phyloP scores from a whole-genome alignment of 441 rosid genomes.

The Euphorbia celastroides region DNA sequence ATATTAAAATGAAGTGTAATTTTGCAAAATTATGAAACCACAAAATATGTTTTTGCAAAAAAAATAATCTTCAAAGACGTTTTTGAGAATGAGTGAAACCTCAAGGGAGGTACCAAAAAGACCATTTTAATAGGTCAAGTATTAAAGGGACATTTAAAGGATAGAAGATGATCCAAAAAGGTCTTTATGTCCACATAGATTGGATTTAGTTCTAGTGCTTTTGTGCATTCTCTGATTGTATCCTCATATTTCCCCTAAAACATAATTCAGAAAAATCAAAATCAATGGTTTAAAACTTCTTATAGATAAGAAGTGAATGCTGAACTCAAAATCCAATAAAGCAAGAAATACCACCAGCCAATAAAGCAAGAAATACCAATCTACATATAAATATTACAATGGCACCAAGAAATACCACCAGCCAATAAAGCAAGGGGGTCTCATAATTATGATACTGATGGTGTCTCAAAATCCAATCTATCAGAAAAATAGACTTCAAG shows the following conservation, averaged over 20 bases:
- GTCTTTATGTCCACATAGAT: no score
- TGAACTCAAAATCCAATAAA: background rate
- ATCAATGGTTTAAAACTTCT: background rate
- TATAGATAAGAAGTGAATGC: background rate
- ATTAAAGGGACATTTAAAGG: no score
- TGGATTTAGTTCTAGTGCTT: conserved; percentile 75
- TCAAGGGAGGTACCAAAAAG: no score
- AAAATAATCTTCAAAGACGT: no score
- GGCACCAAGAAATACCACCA: background rate
- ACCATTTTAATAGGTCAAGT: no score
- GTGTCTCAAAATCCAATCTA: background rate
- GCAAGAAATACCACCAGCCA: background rate
- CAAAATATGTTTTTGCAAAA: no score
- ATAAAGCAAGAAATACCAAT: background rate
- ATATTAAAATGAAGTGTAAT: no score
- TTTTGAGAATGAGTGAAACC: no score
- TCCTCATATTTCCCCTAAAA: conserved; percentile 72
- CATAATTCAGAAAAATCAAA: background rate
- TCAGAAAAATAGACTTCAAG: background rate
- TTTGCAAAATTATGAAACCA: no score
- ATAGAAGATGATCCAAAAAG: no score
- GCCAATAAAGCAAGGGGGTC: background rate
- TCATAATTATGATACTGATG: background rate
- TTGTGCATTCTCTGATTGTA: conserved; percentile 75
- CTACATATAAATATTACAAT: background rate